A percentile compares a stretch with the other conserved stretches of the same genome.
Evolutionary conservation across 371 early-diverging fungal species (phyloP).

Genomic region (Mortierella sp.): DNA sequence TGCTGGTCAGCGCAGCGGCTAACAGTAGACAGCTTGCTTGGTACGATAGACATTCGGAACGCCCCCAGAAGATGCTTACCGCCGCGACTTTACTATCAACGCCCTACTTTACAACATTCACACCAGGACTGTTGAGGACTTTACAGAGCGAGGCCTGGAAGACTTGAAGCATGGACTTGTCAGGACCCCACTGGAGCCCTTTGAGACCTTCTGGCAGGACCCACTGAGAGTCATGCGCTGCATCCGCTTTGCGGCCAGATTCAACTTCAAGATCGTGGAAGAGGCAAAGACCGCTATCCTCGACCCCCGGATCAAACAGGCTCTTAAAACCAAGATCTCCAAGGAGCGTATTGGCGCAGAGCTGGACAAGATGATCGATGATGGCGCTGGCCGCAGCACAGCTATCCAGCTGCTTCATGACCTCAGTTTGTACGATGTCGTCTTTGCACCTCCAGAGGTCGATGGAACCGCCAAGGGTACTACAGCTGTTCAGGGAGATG

Average conservation of each 20-base stretch:
- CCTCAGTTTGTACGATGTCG: conserved; percentile 67
- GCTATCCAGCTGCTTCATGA: conserved; percentile 66
- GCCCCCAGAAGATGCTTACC: conserved; percentile 95
- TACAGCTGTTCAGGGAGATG: conserved; percentile 42
- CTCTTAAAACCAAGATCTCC: conserved; percentile 90
- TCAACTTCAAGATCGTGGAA: conserved; percentile 84
- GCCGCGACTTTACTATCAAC: conserved; percentile 99
- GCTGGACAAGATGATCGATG: conserved; percentile 94
- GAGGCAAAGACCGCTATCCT: conserved; percentile 78
- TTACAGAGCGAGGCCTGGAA: conserved; percentile 83
- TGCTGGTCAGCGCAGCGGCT: conserved; percentile 12
- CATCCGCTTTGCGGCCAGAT: conserved; percentile 96
- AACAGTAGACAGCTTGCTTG: conserved; percentile 3
- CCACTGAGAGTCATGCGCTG: conserved; percentile 98
- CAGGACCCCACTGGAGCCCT: conserved; percentile 95
- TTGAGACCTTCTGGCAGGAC: conserved; percentile 96
- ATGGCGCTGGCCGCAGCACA: conserved; percentile 56
- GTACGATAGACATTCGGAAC: conserved; percentile 88
- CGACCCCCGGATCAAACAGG: conserved; percentile 71
- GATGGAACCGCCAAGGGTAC: conserved; percentile 47
- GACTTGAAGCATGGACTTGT: conserved; percentile 83
- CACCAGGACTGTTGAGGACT: conserved; percentile 93
- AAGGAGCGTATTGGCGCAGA: conserved; percentile 97
- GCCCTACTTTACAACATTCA: conserved; percentile 98
- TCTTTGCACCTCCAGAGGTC: conserved; percentile 66